Conservation (phyloP, 805 yeast genomes). For the Kodamaea nitidulidarum region DNA sequence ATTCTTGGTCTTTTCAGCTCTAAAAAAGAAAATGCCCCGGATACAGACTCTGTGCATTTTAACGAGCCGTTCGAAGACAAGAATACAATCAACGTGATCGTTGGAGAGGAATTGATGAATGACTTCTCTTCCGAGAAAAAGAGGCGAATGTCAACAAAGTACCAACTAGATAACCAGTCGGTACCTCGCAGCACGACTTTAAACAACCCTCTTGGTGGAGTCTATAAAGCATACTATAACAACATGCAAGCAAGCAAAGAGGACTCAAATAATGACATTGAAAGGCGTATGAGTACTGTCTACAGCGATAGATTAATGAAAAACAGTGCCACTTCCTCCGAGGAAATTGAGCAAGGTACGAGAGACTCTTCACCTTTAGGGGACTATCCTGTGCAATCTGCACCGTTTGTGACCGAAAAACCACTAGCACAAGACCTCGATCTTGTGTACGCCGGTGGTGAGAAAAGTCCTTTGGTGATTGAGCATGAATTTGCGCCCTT, state of each 20-base stretch:
- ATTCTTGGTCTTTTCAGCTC: conserved; percentile 3
- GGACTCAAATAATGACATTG: conserved; percentile 23
- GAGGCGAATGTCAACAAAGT: conserved; percentile 24
- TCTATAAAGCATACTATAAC: conserved; percentile 19
- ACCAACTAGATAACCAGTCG: conserved; percentile 11
- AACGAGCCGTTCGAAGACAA: background rate
- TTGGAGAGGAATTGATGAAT: conserved; percentile 18
- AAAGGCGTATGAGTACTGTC: conserved; percentile 24
- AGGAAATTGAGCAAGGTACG: background rate
- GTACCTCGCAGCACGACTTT: conserved; percentile 27
- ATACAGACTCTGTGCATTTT: conserved; percentile 1
- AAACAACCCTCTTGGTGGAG: conserved; percentile 13
- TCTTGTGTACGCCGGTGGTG: background rate
- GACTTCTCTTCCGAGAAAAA: conserved; percentile 26
- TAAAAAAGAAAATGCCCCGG: background rate
- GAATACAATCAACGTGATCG: background rate
- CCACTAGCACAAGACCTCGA: conserved; percentile 6
- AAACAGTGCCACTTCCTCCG: conserved; percentile 11
- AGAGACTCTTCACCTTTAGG: conserved; percentile 6
- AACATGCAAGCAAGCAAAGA: conserved; percentile 16
- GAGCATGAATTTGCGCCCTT: conserved; percentile 33
- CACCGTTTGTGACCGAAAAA: background rate
- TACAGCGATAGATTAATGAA: conserved; percentile 14
- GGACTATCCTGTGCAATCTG: background rate
- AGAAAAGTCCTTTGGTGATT: conserved; percentile 15